phyloP scores from a whole-genome alignment of 176 grass and related monocot genomes.

The Triticum dicoccoides region DNA sequence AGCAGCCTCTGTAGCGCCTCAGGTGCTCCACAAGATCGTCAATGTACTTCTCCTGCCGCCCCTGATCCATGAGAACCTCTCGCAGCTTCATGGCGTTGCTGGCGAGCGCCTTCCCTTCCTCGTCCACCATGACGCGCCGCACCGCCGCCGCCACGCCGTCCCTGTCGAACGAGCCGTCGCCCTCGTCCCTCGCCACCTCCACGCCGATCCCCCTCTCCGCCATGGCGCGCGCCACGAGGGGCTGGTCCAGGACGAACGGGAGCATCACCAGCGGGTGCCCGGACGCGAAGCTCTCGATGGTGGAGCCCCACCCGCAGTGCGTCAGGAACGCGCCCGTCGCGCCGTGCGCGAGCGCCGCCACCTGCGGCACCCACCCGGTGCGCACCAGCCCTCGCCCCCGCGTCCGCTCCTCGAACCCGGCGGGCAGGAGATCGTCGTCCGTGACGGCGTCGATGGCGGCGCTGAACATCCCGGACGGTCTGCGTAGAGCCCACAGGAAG shows the following conservation, averaged over 20 bases:
- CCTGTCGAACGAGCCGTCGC: slow-evolving; percentile 34
- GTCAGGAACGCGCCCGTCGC: slow-evolving; percentile 29
- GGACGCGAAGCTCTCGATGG: slow-evolving; percentile 46
- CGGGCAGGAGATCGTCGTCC: neutral
- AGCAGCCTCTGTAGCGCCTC: neutral
- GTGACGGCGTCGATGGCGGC: neutral
- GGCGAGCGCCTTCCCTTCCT: slow-evolving; percentile 32
- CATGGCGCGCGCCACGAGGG: slow-evolving; percentile 24
- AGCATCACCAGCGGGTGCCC: slow-evolving; percentile 59
- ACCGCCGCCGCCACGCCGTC: slow-evolving; percentile 26
- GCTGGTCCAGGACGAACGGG: slow-evolving; percentile 44
- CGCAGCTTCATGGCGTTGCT: slow-evolving; percentile 25
- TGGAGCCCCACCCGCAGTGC: slow-evolving; percentile 59
- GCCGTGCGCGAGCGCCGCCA: slow-evolving; percentile 25
- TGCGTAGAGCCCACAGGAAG: slow-evolving; percentile 61
- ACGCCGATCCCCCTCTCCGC: slow-evolving; percentile 34
- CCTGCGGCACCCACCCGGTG: slow-evolving; percentile 51
- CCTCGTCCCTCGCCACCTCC: slow-evolving; percentile 30
- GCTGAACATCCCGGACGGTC: neutral
- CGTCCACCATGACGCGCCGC: slow-evolving; percentile 37
- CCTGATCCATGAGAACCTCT: neutral
- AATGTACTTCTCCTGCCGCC: slow-evolving; percentile 26
- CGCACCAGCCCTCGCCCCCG: neutral
- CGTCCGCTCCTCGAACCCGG: slow-evolving; percentile 33
- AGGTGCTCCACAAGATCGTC: slow-evolving; percentile 38